Evolutionary conservation across 2,329 filamentous ascomycete genomes (phyloP).

Genomic region (Neopestalotiopsis rosae): DNA sequence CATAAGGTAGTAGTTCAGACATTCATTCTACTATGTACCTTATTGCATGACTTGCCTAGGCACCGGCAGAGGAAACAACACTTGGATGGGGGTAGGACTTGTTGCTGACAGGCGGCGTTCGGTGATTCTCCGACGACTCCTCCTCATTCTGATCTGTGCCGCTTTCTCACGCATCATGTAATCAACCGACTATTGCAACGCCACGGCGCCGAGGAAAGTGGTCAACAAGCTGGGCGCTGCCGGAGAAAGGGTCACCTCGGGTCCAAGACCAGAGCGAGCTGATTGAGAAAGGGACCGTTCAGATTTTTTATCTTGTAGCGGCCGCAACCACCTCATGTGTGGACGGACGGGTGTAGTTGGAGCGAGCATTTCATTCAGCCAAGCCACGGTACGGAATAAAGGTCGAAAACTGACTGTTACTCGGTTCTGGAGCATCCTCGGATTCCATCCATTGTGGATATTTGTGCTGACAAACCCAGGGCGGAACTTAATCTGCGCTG

Average conservation of each 20-base stretch:
- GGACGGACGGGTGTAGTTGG: not conserved
- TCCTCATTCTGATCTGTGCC: not conserved
- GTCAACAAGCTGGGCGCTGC: not conserved
- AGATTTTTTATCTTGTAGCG: not conserved
- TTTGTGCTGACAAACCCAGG: slow-evolving; percentile 3
- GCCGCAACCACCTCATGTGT: not conserved
- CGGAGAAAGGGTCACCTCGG: not conserved
- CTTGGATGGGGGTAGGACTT: not conserved
- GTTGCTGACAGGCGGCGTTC: not conserved
- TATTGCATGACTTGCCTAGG: no score
- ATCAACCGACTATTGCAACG: not conserved
- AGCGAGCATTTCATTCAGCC: not conserved
- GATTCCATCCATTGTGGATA: slow-evolving; percentile 1
- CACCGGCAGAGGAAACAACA: not conserved
- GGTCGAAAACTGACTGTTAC: not conserved
- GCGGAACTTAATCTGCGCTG: slow-evolving; percentile 2
- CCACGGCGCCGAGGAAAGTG: not conserved
- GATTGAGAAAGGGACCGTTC: not conserved
- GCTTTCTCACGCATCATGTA: not conserved
- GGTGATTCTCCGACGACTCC: no score
- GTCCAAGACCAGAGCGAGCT: slow-evolving; percentile 3
- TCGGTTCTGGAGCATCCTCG: not conserved
- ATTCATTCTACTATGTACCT: not conserved
- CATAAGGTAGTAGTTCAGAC: not conserved
- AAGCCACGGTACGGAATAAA: not conserved